These are phyloP conservation scores for Martensiomyces pterosporus DNA, from an alignment of 192 early-diverging fungal genomes.

Conservation along the genomic window DNA sequence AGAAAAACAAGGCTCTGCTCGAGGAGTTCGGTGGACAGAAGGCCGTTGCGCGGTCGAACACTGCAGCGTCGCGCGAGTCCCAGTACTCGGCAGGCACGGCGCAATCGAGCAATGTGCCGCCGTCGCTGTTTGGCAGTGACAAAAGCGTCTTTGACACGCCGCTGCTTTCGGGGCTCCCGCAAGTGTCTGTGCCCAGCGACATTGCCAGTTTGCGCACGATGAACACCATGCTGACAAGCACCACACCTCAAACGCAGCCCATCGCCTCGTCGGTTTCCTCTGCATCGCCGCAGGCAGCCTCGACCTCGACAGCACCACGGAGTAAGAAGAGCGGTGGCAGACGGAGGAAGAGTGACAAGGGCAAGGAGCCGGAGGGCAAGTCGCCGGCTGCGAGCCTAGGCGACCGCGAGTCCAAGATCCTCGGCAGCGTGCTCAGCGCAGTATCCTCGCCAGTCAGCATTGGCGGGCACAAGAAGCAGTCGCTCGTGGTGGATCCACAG, in stretches of 20 bases:
- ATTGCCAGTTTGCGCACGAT: slow-evolving; percentile 39
- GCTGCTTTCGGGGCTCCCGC: slow-evolving; percentile 32
- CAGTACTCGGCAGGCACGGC: slow-evolving; percentile 29
- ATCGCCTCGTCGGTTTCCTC: too few species aligned
- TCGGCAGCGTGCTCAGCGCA: slow-evolving; percentile 21
- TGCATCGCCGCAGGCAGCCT: too few species aligned
- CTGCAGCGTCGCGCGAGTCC: slow-evolving; percentile 17
- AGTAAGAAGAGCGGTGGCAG: too few species aligned
- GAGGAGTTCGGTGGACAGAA: slow-evolving; percentile 4
- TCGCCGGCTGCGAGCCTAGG: too few species aligned
- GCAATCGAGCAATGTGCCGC: slow-evolving; percentile 46
- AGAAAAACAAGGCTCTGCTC: too few species aligned
- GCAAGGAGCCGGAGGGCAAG: neutral
- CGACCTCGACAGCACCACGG: too few species aligned
- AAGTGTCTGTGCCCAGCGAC: slow-evolving; percentile 41
- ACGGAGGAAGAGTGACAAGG: neutral
- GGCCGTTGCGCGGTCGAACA: slow-evolving; percentile 10
- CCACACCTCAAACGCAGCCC: too few species aligned
- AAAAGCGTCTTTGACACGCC: slow-evolving; percentile 43
- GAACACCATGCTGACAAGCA: neutral
- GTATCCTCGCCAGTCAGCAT: slow-evolving; percentile 44
- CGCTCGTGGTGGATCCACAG: slow-evolving; percentile 37
- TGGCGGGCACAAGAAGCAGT: slow-evolving; percentile 44
- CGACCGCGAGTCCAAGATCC: neutral
- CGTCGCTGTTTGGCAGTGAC: slow-evolving; percentile 50